Evolutionary conservation across 345 rosid species (phyloP), one percentile per base, ranked within the genome.

Genomic region (Rhodamnia argentea): DNA sequence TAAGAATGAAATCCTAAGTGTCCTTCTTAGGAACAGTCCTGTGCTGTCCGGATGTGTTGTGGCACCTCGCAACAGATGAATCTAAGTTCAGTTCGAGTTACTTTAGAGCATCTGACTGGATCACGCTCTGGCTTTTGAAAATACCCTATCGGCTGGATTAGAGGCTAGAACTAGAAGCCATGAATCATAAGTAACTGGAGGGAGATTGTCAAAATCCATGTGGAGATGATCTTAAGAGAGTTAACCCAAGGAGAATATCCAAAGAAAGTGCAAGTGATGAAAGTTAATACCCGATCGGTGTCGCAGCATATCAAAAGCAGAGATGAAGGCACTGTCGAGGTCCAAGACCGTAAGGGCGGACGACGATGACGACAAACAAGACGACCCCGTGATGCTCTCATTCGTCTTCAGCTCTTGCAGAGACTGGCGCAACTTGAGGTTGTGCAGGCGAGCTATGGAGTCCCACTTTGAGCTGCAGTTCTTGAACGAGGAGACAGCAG

Each of bases 391-490:
- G 10, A 50, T 13, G 56, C 51, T 13, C 47, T 86, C 64, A 5
- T 86, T 83, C 7, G 18, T 85, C 83, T 90, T 88, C 85, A 88
- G 44, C 51, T 29, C 85, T 50, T 85, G 85, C 40, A 90, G 87
- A 13, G 82, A 82, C 47, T 52, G 78, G 5, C 57, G 82, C 83
- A 89, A 75, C 10, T 47, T 50, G 82, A 23, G 82, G 87, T 90
- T 92, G 87, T 92, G 94, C 86, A 81, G 83, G 27, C 82, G 50
- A 9, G 91, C 32, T 60, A 87, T 55, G 8, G 84, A 16, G 83
- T 92, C 90, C 86, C 64, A 85, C 3, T 4, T 62, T 85, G 85
- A 59, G 58, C 64, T 87, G 86, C 92, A 92, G 27, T 87, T 87
- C 81, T 90, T 15, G 32, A 85, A 86, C 10, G 89, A 89, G 40